These are phyloP conservation scores for Chaetomiaceae sp. DNA, from an alignment of 2,329 filamentous ascomycete genomes.

Conservation along the genomic window DNA sequence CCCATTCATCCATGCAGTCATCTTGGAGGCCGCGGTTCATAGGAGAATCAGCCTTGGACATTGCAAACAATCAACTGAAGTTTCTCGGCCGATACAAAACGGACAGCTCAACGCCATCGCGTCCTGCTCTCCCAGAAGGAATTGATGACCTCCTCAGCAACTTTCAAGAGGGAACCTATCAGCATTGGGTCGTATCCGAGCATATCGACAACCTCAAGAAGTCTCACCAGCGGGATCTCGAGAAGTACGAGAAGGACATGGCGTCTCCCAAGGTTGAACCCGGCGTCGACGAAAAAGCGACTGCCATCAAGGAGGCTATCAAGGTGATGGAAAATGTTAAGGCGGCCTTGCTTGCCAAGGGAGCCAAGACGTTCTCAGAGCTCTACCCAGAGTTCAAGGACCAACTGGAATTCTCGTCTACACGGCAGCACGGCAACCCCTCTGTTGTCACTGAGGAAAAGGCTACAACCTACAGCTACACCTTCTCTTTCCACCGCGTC, in stretches of 20 bases:
- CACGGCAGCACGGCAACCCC: neutral
- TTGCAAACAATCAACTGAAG: constrained; percentile 48
- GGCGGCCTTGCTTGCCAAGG: constrained; percentile 45
- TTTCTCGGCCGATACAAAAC: constrained; percentile 41
- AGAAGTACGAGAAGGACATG: constrained; percentile 32
- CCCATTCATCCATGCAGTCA: constrained; percentile 30
- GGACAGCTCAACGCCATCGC: constrained; percentile 26
- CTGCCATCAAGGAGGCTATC: constrained; percentile 47
- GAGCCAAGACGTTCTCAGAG: constrained; percentile 61
- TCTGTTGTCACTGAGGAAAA: constrained; percentile 14
- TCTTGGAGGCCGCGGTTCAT: constrained; percentile 30
- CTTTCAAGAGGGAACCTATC: constrained; percentile 52
- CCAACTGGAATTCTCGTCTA: neutral
- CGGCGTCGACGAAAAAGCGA: constrained; percentile 45
- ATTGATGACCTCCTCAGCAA: constrained; percentile 48
- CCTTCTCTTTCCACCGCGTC: constrained; percentile 46
- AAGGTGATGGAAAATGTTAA: constrained; percentile 51
- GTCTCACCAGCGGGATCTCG: constrained; percentile 29
- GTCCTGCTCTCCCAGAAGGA: constrained; percentile 28
- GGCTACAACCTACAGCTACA: constrained; percentile 39
- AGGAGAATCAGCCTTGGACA: constrained; percentile 55
- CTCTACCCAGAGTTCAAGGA: constrained; percentile 51
- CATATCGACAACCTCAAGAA: constrained; percentile 32
- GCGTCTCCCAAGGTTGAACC: constrained; percentile 26
- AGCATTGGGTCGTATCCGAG: constrained; percentile 46